Evolutionary conservation across 129 eudicot genomes (phyloP), one percentile per base, ranked within the genome.

Genomic region (Solidago caesia): DNA sequence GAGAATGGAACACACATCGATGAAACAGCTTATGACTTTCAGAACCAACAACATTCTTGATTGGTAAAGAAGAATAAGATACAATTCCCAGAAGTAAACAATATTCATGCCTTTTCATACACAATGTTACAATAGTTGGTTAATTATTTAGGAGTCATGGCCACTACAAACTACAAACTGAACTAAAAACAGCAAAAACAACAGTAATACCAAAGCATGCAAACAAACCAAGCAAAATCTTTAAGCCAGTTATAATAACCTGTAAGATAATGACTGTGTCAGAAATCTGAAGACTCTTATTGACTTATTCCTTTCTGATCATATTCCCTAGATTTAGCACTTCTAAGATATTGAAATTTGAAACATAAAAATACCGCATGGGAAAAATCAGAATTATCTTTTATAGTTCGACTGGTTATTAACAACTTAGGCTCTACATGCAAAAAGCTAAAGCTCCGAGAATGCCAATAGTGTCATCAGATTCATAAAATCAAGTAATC

Each of bases 401-500:
- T 48, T 25, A 68, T 26, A 15, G 43, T 68, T 48, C 3, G 60
- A 47, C 15, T 46, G 60, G 39, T 49, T 27, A 68, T 68, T 44
- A 46, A 58, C 44, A 68, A 68, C 5, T 5, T 48, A 27, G 45
- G 59, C 25, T 68, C 60, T 48, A 13, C 16, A 49, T 47, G 21
- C 21, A 21, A 21, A 21, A 21, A 21, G 21, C 21, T 21, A 25
- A 68, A 21, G 44, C 58, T 68, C 9, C 27, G 26, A 58, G 2
- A 9, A 42, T 44, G 26, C 27, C 51, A 6, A 44, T 66, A 66
- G 71, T 45, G 7, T 44, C 11, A 8, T 66, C 71, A 4, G 49
- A 68, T 47, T 68, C 73, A 46, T 46, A 42, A 68, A 44, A 21
- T 16, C 74, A 67, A 27, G 68, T 57, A 67, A 68, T 16, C 48